Percentiles rank a stretch among this genome's conserved stretches.
Evolutionary conservation across 148 eudicot genomes (phyloP).

Genomic region (Heliosperma pusillum): DNA sequence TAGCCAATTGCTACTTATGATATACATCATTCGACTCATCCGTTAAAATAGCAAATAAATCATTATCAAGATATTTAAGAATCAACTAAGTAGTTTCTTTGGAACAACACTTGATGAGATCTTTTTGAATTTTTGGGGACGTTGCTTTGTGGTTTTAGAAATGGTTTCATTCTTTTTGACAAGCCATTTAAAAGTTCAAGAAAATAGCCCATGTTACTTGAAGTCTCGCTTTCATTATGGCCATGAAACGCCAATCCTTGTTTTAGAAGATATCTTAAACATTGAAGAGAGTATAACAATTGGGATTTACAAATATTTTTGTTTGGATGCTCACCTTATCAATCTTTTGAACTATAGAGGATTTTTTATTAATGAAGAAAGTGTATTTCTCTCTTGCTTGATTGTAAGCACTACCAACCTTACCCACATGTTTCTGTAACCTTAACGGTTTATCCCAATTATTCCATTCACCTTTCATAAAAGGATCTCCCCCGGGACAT

Average conservation of each 20-base stretch:
- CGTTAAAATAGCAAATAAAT: slow-evolving; percentile 6
- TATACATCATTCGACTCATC: slow-evolving; percentile 17
- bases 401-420: neutral
- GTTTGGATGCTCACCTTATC: neutral
- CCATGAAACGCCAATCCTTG: neutral
- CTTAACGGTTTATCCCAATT: no score
- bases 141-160: neutral
- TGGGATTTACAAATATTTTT: neutral
- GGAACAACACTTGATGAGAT: slow-evolving; percentile 7
- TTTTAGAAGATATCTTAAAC: neutral
- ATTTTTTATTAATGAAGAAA: neutral
- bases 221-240: neutral
- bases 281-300: neutral
- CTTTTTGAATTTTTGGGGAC: neutral
- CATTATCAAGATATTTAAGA: slow-evolving; percentile 11
- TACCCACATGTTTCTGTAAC: no score
- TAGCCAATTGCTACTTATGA: slow-evolving; percentile 12
- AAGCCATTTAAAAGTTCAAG: slow-evolving; percentile 1
- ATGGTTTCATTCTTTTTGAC: neutral
- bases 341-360: neutral
- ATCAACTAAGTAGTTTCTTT: slow-evolving; percentile 11
- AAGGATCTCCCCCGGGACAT: no score
- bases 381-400: neutral
- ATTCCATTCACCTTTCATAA: no score
- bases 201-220: neutral